phyloP scores from a whole-genome alignment of 768 basidiomycete species.

The Solioccasus polychromus region DNA sequence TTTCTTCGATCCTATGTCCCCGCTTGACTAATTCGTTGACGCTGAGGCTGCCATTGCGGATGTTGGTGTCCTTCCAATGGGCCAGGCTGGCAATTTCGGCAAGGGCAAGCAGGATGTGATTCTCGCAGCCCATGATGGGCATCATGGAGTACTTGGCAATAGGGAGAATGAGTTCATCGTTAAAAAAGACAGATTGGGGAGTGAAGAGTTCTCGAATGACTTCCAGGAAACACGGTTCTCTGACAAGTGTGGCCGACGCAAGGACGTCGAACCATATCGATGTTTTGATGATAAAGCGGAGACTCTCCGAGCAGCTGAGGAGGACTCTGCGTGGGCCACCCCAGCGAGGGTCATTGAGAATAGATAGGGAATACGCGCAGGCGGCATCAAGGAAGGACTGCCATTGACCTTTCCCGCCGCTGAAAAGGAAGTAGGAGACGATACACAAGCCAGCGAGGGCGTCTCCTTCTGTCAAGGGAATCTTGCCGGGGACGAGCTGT shows the following conservation, averaged over 20 bases:
- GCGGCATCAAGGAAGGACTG: constrained; percentile 62
- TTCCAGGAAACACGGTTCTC: constrained; percentile 53
- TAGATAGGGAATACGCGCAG: constrained; percentile 47
- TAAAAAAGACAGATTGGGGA: constrained; percentile 14
- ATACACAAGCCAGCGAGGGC: constrained; percentile 77
- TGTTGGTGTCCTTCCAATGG: constrained; percentile 56
- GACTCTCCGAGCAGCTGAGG: constrained; percentile 44
- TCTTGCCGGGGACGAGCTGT: constrained; percentile 20
- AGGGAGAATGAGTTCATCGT: constrained; percentile 39
- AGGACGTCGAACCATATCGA: constrained; percentile 88
- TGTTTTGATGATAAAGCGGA: constrained; percentile 75
- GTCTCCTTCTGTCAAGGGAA: constrained; percentile 51
- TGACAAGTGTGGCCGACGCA: constrained; percentile 67
- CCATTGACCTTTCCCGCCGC: constrained; percentile 73
- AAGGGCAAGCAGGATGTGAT: constrained; percentile 72
- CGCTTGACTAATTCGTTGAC: constrained; percentile 55
- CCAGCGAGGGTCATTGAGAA: constrained; percentile 41
- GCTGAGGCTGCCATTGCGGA: constrained; percentile 46
- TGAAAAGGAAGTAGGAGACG: constrained; percentile 75
- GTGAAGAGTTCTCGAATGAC: constrained; percentile 58
- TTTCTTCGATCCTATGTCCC: constrained; percentile 50
- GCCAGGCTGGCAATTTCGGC: constrained; percentile 69
- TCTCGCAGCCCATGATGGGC: constrained; percentile 82
- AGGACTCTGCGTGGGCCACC: constrained; percentile 46
- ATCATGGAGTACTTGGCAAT: constrained; percentile 63